Conservation (phyloP, 2,329 filamentous ascomycete genomes). For the Alternaria dauci region DNA sequence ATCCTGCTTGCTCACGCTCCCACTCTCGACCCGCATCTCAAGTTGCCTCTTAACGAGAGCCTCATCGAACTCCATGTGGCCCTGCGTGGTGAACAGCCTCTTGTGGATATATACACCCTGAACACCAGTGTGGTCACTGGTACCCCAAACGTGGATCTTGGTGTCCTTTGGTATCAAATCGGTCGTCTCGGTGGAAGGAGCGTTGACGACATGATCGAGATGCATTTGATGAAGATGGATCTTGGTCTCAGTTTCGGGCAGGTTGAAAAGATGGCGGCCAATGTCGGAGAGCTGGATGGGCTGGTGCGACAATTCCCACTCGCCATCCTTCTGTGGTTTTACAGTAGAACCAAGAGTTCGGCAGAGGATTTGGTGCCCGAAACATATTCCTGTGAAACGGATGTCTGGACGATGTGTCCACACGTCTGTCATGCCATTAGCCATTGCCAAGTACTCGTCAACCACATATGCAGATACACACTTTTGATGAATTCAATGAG, state of each 20-base stretch:
- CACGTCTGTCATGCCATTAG: conserved; percentile 49
- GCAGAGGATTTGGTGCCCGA: conserved; percentile 59
- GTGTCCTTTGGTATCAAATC: conserved; percentile 42
- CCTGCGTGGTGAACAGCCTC: conserved; percentile 58
- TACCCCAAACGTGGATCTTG: conserved; percentile 60
- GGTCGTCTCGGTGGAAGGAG: conserved; percentile 39
- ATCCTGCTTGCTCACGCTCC: conserved; percentile 50
- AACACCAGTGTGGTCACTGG: conserved; percentile 55
- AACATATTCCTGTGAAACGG: conserved; percentile 59
- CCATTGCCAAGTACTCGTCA: too few relatives aligned
- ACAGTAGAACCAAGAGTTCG: conserved; percentile 55
- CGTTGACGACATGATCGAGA: conserved; percentile 54
- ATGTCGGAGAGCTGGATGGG: conserved; percentile 51
- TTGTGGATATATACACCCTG: conserved; percentile 58
- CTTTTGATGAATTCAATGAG: conserved; percentile 57
- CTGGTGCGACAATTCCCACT: conserved; percentile 60
- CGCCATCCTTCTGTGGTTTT: conserved; percentile 47
- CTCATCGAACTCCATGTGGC: conserved; percentile 59
- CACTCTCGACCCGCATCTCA: conserved; percentile 55
- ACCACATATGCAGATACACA: conserved; percentile 26
- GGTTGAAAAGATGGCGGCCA: conserved; percentile 54
- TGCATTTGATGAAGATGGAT: conserved; percentile 60
- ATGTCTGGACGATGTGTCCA: conserved; percentile 63
- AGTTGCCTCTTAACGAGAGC: conserved; percentile 57
- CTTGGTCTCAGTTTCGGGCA: conserved; percentile 36